Evolutionary conservation across 2,329 filamentous ascomycete species (phyloP).

Genomic region (Hypoxylon sp.): DNA sequence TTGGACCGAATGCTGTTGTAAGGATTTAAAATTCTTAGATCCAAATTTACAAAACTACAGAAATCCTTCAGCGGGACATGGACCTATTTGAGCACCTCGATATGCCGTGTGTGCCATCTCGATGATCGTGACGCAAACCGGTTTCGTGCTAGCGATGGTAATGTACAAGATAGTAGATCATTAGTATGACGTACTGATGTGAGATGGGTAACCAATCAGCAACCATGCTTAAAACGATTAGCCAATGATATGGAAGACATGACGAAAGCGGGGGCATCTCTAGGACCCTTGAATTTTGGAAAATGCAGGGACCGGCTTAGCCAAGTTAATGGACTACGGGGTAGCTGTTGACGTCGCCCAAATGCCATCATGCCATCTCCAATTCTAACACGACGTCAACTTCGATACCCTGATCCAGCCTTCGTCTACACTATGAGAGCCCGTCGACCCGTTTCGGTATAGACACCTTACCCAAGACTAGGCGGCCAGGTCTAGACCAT

Average conservation of each 20-base stretch:
- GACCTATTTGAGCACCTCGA: conserved; percentile 48
- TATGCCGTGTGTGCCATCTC: conserved; percentile 31
- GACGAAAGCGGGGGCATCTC: conserved; percentile 44
- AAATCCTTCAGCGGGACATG: conserved; percentile 8
- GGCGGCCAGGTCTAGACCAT: not conserved
- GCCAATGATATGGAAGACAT: conserved; percentile 46
- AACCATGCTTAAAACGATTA: not conserved
- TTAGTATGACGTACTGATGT: conserved; percentile 50
- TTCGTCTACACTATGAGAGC: not conserved
- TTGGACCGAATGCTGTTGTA: not conserved
- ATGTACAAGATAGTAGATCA: conserved; percentile 45
- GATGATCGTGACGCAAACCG: conserved; percentile 46
- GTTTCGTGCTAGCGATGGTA: conserved; percentile 41
- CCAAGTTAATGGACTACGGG: conserved; percentile 24
- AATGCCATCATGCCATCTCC: conserved; percentile 31
- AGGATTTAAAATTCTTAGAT: not conserved
- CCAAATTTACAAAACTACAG: not conserved
- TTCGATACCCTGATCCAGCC: conserved; percentile 15
- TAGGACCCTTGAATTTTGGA: conserved; percentile 35
- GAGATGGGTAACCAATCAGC: conserved; percentile 44
- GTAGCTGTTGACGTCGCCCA: conserved; percentile 27
- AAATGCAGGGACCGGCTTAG: conserved; percentile 41
- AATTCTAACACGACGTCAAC: conserved; percentile 20
- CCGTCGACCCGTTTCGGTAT: conserved; percentile 5
- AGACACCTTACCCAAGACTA: conserved; percentile 21